A percentile compares a stretch with the other conserved stretches of the same genome.
These are phyloP conservation scores for Liquidambar formosana DNA, from an alignment of 164 flowering plant genomes.

Conservation along the genomic window DNA sequence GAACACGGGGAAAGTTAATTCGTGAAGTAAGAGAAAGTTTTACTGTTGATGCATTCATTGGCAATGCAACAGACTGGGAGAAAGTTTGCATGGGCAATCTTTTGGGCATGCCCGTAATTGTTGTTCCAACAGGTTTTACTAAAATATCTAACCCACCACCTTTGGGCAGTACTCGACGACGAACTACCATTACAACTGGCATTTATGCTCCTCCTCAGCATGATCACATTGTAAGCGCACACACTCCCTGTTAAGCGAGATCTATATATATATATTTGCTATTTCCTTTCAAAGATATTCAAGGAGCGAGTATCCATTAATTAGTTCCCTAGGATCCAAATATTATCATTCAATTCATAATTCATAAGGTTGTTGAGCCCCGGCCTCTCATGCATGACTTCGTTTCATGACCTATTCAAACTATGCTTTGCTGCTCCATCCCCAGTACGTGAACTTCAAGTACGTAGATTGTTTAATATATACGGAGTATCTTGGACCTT, in stretches of 20 bases:
- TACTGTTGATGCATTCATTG: conserved; percentile 84
- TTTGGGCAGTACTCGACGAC: conserved; percentile 43
- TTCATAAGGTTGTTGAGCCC: no score
- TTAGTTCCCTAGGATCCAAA: no score
- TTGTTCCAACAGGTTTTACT: conserved; percentile 76
- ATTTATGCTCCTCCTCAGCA: conserved; percentile 81
- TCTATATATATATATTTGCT: background rate
- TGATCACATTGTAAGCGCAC: conserved; percentile 87
- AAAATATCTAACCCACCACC: conserved; percentile 51
- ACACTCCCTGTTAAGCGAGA: background rate
- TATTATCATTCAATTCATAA: no score
- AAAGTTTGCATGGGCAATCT: conserved; percentile 89
- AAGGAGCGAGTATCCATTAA: no score
- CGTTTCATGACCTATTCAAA: no score
- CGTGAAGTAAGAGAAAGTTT: conserved; percentile 65
- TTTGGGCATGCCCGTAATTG: conserved; percentile 80
- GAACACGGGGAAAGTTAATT: conserved; percentile 81
- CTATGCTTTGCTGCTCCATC: no score
- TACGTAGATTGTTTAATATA: no score
- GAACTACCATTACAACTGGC: conserved; percentile 73
- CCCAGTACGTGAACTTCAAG: no score
- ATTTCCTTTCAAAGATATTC: no score
- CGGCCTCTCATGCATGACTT: no score
- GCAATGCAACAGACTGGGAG: conserved; percentile 93
- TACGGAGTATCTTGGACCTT: no score